These are phyloP conservation scores for Penicillium dipodomyicola DNA, from an alignment of 495 filamentous ascomycete species.

Conservation along the genomic window DNA sequence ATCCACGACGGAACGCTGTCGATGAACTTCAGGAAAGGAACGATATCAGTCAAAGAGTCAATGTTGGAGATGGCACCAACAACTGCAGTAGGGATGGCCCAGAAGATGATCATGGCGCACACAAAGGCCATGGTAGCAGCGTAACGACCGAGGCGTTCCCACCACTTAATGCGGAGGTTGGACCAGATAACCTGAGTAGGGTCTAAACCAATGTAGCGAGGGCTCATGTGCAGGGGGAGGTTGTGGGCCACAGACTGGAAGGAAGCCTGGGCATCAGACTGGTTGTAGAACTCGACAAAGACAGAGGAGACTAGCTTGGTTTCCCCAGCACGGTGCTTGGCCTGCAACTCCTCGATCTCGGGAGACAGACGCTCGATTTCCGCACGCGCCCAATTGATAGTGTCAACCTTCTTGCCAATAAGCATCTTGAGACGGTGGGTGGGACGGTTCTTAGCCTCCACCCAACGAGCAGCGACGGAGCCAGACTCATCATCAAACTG, in stretches of 20 bases:
- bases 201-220: slow-evolving; percentile 80
- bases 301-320: slow-evolving; percentile 56
- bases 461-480: slow-evolving; percentile 74
- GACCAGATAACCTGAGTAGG: slow-evolving; percentile 88
- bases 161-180: slow-evolving; percentile 85
- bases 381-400: slow-evolving; percentile 80
- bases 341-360: slow-evolving; percentile 72
- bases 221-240: slow-evolving; percentile 88
- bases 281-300: slow-evolving; percentile 84
- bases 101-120: slow-evolving; percentile 82
- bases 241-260: slow-evolving; percentile 83
- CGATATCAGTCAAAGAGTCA: slow-evolving; percentile 56
- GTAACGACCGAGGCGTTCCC: slow-evolving; percentile 73
- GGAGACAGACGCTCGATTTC: slow-evolving; percentile 82
- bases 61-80: slow-evolving; percentile 90
- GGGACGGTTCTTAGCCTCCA: slow-evolving; percentile 77
- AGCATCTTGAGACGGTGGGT: slow-evolving; percentile 77
- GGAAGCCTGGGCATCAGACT: slow-evolving; percentile 81
- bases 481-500: slow-evolving; percentile 65
- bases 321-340: slow-evolving; percentile 66
- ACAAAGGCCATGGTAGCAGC: slow-evolving; percentile 70
- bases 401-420: slow-evolving; percentile 83
- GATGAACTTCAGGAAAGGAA: slow-evolving; percentile 73
- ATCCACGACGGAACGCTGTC: slow-evolving; percentile 65
- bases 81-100: slow-evolving; percentile 81